Evolutionary conservation across 495 filamentous ascomycete species (phyloP).

Genomic region (Amniculicola lignicola): DNA sequence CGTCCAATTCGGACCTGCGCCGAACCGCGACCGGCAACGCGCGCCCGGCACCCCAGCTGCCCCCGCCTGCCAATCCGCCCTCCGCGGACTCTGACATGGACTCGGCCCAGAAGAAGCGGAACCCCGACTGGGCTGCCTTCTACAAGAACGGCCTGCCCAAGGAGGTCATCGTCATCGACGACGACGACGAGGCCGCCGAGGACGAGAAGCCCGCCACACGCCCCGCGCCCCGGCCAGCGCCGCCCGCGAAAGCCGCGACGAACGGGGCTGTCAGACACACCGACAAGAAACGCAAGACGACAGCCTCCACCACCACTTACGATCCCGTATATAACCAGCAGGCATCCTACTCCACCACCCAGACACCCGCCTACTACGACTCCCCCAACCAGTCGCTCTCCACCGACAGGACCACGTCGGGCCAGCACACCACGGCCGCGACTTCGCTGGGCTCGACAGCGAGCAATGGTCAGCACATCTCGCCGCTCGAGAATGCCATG

Average conservation of each 20-base stretch:
- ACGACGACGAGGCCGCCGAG: conserved; percentile 81
- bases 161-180: conserved; percentile 94
- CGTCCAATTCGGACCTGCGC: conserved; percentile 36
- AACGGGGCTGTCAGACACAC: conserved; percentile 51
- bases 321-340: conserved; percentile 62
- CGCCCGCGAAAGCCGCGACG: conserved; percentile 29
- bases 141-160: conserved; percentile 91
- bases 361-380: conserved; percentile 63
- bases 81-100: conserved; percentile 18
- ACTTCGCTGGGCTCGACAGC: conserved; percentile 76
- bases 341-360: conserved; percentile 65
- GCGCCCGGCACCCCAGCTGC: conserved; percentile 27
- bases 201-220: conserved; percentile 55
- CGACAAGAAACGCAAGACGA: conserved; percentile 64
- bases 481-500: conserved; percentile 50
- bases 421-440: conserved; percentile 75
- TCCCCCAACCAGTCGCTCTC: conserved; percentile 66
- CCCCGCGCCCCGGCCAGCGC: conserved; percentile 7
- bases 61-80: conserved; percentile 8
- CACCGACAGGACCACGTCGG: conserved; percentile 82
- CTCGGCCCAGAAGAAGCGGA: conserved; percentile 18
- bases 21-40: conserved; percentile 34
- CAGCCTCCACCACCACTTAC: conserved; percentile 58
- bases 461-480: conserved; percentile 51
- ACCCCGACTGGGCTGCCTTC: conserved; percentile 75